These are phyloP conservation scores for Anthostomella pinea DNA, from an alignment of 2,329 filamentous ascomycete species.

Conservation along the genomic window DNA sequence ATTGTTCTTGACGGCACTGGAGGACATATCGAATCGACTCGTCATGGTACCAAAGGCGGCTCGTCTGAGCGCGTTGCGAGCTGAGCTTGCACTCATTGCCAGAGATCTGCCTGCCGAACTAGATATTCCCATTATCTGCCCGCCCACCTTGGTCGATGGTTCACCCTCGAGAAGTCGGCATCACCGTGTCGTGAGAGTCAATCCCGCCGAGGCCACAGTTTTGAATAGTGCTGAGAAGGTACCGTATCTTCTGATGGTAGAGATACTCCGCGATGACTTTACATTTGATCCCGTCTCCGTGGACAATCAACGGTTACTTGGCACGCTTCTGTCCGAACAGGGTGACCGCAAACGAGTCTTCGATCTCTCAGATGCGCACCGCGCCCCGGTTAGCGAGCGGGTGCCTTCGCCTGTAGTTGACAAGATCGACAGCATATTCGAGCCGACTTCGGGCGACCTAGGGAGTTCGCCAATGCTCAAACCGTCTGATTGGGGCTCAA, in stretches of 20 bases:
- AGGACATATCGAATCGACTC: slow-evolving; percentile 81
- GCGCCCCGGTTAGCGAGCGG: slow-evolving; percentile 40
- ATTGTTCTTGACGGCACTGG: slow-evolving; percentile 74
- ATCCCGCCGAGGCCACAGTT: slow-evolving; percentile 80
- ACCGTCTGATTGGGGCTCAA: slow-evolving; percentile 45
- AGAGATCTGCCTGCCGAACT: slow-evolving; percentile 81
- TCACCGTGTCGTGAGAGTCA: slow-evolving; percentile 78
- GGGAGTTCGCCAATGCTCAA: slow-evolving; percentile 70
- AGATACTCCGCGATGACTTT: slow-evolving; percentile 78
- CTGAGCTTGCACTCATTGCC: slow-evolving; percentile 76
- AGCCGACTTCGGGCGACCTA: slow-evolving; percentile 75
- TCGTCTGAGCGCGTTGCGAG: slow-evolving; percentile 74
- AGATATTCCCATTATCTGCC: slow-evolving; percentile 79
- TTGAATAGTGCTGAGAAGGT: slow-evolving; percentile 85
- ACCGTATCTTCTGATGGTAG: slow-evolving; percentile 80
- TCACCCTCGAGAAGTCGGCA: slow-evolving; percentile 73
- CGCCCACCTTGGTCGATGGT: slow-evolving; percentile 69
- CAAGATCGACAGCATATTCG: slow-evolving; percentile 71
- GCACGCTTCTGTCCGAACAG: slow-evolving; percentile 55
- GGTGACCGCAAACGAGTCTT: slow-evolving; percentile 60
- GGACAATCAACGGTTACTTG: slow-evolving; percentile 67
- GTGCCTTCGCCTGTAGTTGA: slow-evolving; percentile 39
- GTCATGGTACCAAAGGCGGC: slow-evolving; percentile 80
- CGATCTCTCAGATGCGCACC: slow-evolving; percentile 67
- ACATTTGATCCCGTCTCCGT: slow-evolving; percentile 73